phyloP scores from a whole-genome alignment of 1,139 yeast genomes.

The Hyphopichia pseudoburtonii region DNA sequence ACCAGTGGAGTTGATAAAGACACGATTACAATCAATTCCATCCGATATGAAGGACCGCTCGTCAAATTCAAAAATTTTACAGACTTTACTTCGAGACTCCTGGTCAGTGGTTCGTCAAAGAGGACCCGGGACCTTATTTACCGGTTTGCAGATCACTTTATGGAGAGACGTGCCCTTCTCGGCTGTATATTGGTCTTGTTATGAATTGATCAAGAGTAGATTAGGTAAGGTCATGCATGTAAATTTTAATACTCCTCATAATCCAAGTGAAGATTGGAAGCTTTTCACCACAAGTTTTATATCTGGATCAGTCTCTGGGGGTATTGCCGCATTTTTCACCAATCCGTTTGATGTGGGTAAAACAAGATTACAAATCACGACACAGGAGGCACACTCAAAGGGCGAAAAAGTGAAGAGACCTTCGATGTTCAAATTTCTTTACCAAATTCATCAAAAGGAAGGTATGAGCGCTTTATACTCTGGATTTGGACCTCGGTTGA shows the following conservation, averaged over 20 bases:
- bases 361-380: constrained; percentile 78
- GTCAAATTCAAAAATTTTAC: constrained; percentile 38
- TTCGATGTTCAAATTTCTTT: constrained; percentile 67
- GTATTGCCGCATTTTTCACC: constrained; percentile 80
- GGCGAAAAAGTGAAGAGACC: constrained; percentile 22
- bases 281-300: constrained; percentile 73
- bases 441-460: constrained; percentile 62
- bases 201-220: constrained; percentile 48
- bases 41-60: constrained; percentile 26
- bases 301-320: constrained; percentile 84
- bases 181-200: constrained; percentile 91
- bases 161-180: constrained; percentile 99
- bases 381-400: constrained; percentile 17
- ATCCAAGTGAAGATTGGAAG: constrained; percentile 40
- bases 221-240: constrained; percentile 24
- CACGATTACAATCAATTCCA: constrained; percentile 86
- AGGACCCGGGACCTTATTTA: constrained; percentile 72
- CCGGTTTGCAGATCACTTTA: constrained; percentile 81
- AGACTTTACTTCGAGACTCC: constrained; percentile 57
- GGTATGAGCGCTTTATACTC: constrained; percentile 78
- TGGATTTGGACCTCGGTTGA: constrained; percentile 80
- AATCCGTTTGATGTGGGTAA: constrained; percentile 98
- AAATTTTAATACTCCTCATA: constrained; percentile 18
- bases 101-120: constrained; percentile 48
- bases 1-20: constrained; percentile 84